Conservation (phyloP, 306 rosid species). For the Castanea sativa region DNA sequence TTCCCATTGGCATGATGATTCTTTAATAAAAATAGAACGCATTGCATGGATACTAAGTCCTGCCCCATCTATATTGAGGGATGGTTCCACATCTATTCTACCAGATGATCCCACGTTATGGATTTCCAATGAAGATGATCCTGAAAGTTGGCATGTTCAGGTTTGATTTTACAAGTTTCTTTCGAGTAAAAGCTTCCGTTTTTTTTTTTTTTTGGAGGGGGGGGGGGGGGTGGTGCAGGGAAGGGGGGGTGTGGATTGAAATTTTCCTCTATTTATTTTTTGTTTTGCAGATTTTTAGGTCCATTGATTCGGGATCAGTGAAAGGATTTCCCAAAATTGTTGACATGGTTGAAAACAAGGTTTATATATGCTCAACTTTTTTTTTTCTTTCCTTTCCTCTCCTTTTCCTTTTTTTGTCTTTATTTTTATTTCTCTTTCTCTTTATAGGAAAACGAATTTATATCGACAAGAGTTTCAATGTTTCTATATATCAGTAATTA, state of each 20-base stretch:
- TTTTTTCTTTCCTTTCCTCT: neutral
- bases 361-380: conserved; percentile 17
- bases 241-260: neutral
- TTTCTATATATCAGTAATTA: neutral
- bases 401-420: conserved; percentile 6
- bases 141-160: conserved; percentile 96
- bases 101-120: conserved; percentile 53
- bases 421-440: neutral
- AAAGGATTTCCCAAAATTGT: conserved; percentile 81
- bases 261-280: conserved; percentile 13
- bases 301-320: conserved; percentile 89
- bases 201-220: conserved; percentile 4
- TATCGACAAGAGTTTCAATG: conserved; percentile 4
- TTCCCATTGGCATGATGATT: conserved; percentile 69
- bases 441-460: conserved; percentile 13
- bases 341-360: conserved; percentile 43
- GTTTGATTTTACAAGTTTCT: conserved; percentile 40
- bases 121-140: conserved; percentile 59
- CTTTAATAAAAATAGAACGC: conserved; percentile 72
- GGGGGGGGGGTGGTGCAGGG: neutral
- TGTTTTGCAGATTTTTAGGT: conserved; percentile 74
- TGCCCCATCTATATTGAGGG: conserved; percentile 7
- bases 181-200: conserved; percentile 5
- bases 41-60: conserved; percentile 96
- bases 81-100: conserved; percentile 42